Conservation (phyloP, 169 alveolate genomes). For the Plasmodium chabaudi region DNA sequence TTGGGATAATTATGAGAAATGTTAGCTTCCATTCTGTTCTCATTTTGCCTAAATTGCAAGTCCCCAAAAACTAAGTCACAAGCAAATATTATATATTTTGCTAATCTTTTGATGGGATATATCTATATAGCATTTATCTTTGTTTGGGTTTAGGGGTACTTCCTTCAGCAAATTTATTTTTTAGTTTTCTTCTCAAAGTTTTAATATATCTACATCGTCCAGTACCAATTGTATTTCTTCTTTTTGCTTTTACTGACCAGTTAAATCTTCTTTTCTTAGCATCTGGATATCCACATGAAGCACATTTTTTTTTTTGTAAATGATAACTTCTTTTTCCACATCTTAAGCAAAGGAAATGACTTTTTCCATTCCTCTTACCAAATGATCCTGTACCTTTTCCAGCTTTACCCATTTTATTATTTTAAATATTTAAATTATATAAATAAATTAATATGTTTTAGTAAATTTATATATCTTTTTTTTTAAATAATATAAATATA, state of each 20-base stretch:
- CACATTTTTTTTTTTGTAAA: conserved; percentile 95
- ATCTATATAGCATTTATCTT: conserved; percentile 13
- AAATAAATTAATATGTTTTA: not conserved
- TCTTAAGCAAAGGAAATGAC: conserved; percentile 97
- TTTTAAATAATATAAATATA: not conserved
- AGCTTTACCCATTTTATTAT: conserved; percentile 90
- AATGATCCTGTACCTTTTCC: conserved; percentile 98
- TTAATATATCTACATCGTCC: conserved; percentile 97
- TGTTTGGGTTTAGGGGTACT: conserved; percentile 89
- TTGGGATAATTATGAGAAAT: too few relatives aligned
- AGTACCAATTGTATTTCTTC: conserved; percentile 97
- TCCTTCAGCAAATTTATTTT: conserved; percentile 97
- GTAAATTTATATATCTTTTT: not conserved
- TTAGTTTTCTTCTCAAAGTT: conserved; percentile 95
- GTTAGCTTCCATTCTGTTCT: too few relatives aligned
- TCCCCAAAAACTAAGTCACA: too few relatives aligned
- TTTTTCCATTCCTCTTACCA: conserved; percentile 97
- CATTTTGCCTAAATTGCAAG: too few relatives aligned
- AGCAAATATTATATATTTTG: too few relatives aligned
- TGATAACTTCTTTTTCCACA: conserved; percentile 96
- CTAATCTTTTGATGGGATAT: too few relatives aligned
- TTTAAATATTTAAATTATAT: not conserved
- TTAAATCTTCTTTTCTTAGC: conserved; percentile 95
- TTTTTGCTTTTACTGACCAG: conserved; percentile 96
- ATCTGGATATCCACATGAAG: conserved; percentile 97